Evolutionary conservation across 129 eudicot species (phyloP).

Genomic region (Dittrichia graveolens): DNA sequence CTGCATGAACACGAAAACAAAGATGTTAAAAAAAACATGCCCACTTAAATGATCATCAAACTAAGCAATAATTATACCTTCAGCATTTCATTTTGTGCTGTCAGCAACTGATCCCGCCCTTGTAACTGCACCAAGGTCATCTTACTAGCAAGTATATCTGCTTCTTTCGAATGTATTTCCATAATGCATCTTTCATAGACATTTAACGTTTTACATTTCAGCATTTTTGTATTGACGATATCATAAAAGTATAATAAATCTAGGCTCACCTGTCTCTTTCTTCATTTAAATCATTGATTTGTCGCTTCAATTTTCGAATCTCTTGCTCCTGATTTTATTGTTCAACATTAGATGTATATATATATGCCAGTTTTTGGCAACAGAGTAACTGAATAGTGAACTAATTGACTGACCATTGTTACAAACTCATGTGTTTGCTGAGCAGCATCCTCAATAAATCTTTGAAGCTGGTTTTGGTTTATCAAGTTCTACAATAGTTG

Average conservation of each 20-base stretch:
- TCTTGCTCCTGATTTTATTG: slow-evolving; percentile 62
- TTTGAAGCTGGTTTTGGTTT: slow-evolving; percentile 70
- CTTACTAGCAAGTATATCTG: slow-evolving; percentile 51
- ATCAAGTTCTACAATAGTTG: slow-evolving; percentile 49
- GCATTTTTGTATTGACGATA: not conserved
- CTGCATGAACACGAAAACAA: slow-evolving; percentile 38
- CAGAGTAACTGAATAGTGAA: not conserved
- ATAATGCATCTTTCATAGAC: slow-evolving; percentile 50
- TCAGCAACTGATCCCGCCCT: slow-evolving; percentile 68
- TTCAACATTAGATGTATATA: slow-evolving; percentile 15
- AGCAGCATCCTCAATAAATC: slow-evolving; percentile 68
- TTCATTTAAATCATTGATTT: slow-evolving; percentile 56
- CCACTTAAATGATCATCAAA: slow-evolving; percentile 1
- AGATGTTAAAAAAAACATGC: not conserved
- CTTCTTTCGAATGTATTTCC: slow-evolving; percentile 54
- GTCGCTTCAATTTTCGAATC: slow-evolving; percentile 54
- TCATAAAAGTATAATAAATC: not conserved
- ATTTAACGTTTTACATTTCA: not conserved
- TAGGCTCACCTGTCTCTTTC: slow-evolving; percentile 68
- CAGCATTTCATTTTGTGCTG: slow-evolving; percentile 81
- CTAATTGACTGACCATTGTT: slow-evolving; percentile 46
- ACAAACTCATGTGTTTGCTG: slow-evolving; percentile 53
- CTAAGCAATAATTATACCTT: slow-evolving; percentile 41
- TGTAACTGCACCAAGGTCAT: slow-evolving; percentile 62
- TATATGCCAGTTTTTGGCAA: slow-evolving; percentile 1